Conservation (phyloP, 2,329 filamentous ascomycete genomes). For the Talaromyces sp. region DNA sequence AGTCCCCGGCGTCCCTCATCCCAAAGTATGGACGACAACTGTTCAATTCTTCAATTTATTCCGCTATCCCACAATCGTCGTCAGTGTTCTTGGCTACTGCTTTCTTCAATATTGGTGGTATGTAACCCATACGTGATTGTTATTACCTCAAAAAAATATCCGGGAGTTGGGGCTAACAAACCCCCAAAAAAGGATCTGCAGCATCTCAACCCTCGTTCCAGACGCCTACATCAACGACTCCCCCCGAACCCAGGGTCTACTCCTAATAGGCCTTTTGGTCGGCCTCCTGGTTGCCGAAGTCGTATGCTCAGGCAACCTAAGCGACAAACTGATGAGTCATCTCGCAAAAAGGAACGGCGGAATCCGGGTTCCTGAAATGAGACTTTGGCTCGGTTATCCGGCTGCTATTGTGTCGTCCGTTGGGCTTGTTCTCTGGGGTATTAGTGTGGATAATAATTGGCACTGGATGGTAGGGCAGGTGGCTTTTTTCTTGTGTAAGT, state of each 20-base stretch:
- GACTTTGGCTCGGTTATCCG: constrained; percentile 53
- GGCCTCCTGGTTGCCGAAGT: constrained; percentile 51
- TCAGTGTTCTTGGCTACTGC: constrained; percentile 47
- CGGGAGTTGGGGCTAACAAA: neutral
- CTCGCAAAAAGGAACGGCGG: constrained; percentile 43
- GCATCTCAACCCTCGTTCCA: constrained; percentile 49
- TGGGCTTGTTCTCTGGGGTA: constrained; percentile 52
- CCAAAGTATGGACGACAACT: constrained; percentile 45
- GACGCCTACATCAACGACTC: constrained; percentile 48
- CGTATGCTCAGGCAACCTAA: constrained; percentile 49
- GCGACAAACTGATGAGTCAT: constrained; percentile 47
- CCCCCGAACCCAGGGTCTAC: constrained; percentile 48
- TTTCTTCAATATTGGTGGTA: constrained; percentile 57
- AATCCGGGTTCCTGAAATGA: constrained; percentile 49
- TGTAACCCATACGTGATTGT: constrained; percentile 14
- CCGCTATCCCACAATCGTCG: constrained; percentile 42
- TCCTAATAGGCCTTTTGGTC: constrained; percentile 51
- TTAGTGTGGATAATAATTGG: constrained; percentile 49
- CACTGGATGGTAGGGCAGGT: constrained; percentile 56
- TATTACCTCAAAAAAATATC: too few species aligned
- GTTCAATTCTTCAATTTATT: constrained; percentile 46
- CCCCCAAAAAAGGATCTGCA: neutral
- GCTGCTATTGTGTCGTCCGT: constrained; percentile 42
- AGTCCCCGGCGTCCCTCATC: constrained; percentile 49
- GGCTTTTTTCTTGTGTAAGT: constrained; percentile 51